phyloP scores from a whole-genome alignment of 179 eudicot genomes.

The Beta corolliflora region DNA sequence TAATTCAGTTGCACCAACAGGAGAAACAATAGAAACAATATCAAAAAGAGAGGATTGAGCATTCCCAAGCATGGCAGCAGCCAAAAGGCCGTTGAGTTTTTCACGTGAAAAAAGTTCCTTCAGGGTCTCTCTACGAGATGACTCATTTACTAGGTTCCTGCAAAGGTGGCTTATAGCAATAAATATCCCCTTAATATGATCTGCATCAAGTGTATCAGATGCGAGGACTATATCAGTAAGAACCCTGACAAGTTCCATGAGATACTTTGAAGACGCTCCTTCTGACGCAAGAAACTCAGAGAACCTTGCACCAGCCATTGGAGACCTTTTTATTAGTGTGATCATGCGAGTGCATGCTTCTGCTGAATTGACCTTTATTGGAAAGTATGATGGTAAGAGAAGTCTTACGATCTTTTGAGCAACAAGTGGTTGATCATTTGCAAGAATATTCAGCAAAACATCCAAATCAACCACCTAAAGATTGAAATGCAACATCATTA shows the following conservation, averaged over 20 bases:
- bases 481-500: slow-evolving; percentile 11
- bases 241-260: slow-evolving; percentile 57
- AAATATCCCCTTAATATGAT: slow-evolving; percentile 67
- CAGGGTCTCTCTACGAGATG: slow-evolving; percentile 42
- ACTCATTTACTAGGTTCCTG: slow-evolving; percentile 51
- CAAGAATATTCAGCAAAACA: slow-evolving; percentile 57
- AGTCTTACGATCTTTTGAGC: slow-evolving; percentile 78
- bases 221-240: slow-evolving; percentile 48
- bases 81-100: slow-evolving; percentile 60
- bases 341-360: slow-evolving; percentile 92
- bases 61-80: slow-evolving; percentile 47
- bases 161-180: slow-evolving; percentile 66
- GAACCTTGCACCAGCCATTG: slow-evolving; percentile 86
- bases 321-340: slow-evolving; percentile 80
- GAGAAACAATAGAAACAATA: slow-evolving; percentile 54
- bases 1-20: slow-evolving; percentile 47
- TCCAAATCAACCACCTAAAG: slow-evolving; percentile 72
- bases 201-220: slow-evolving; percentile 34
- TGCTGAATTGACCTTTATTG: slow-evolving; percentile 51
- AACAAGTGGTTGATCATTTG: slow-evolving; percentile 76
- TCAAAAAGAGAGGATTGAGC: slow-evolving; percentile 71
- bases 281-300: slow-evolving; percentile 77
- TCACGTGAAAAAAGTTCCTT: slow-evolving; percentile 60
- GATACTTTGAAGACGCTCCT: slow-evolving; percentile 77
- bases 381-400: slow-evolving; percentile 91